Conservation (phyloP, 192 early-diverging fungal genomes). For the Umbelopsis sp. region DNA sequence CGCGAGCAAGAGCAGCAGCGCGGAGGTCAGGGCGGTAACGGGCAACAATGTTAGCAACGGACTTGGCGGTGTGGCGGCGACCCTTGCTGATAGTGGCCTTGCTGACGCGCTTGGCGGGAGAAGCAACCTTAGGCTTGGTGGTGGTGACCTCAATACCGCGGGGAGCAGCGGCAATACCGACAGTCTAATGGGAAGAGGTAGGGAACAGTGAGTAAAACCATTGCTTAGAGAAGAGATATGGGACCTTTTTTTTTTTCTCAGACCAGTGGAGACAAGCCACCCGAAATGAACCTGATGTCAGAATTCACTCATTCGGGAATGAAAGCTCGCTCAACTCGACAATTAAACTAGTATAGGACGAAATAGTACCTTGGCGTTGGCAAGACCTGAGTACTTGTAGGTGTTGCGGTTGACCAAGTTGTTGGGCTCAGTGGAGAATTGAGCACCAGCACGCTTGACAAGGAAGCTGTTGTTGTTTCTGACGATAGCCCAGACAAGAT, state of each 20-base stretch:
- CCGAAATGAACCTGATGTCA: constrained; percentile 1
- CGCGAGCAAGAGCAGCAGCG: constrained; percentile 74
- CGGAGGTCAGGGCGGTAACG: constrained; percentile 76
- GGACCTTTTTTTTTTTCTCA: too few relatives aligned
- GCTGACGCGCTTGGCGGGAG: constrained; percentile 53
- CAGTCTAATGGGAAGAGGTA: constrained; percentile 46
- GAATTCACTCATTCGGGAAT: neutral
- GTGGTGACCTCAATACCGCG: constrained; percentile 66
- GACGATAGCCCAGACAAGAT: constrained; percentile 62
- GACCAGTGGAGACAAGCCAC: neutral
- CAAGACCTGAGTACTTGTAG: constrained; percentile 82
- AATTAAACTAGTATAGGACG: neutral
- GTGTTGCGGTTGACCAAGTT: constrained; percentile 82
- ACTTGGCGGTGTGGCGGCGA: constrained; percentile 63
- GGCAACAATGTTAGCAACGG: constrained; percentile 64
- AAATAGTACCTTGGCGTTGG: constrained; percentile 67
- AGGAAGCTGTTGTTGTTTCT: constrained; percentile 79
- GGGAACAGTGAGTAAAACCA: neutral
- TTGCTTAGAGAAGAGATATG: too few relatives aligned
- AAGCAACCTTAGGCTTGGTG: constrained; percentile 60
- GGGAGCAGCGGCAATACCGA: constrained; percentile 56
- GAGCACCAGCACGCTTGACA: constrained; percentile 77
- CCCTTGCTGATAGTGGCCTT: constrained; percentile 61
- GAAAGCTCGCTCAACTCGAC: neutral
- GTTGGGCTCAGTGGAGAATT: constrained; percentile 71